Conservation (phyloP, 1,284 basidiomycete species). For the Mycena sp. region DNA sequence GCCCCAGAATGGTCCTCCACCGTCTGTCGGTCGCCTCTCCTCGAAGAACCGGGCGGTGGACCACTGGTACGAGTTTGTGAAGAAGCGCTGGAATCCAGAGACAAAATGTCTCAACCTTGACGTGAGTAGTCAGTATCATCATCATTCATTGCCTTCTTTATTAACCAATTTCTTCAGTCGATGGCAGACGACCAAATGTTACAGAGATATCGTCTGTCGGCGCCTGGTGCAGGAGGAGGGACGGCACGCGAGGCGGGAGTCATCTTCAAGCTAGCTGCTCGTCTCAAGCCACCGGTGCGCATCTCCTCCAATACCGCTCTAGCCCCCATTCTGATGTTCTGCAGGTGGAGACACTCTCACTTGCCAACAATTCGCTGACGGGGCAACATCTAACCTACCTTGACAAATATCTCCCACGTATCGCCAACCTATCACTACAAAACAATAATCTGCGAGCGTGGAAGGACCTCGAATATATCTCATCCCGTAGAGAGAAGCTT, state of each 20-base stretch:
- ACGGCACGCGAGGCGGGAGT: slow-evolving; percentile 76
- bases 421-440: slow-evolving; percentile 86
- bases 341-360: slow-evolving; percentile 81
- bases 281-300: slow-evolving; percentile 77
- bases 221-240: slow-evolving; percentile 73
- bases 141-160: background rate
- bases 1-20: no score
- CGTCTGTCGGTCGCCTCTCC: slow-evolving; percentile 31
- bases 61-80: slow-evolving; percentile 75
- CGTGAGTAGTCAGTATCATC: slow-evolving; percentile 53
- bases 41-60: slow-evolving; percentile 52
- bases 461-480: slow-evolving; percentile 74
- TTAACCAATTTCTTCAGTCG: slow-evolving; percentile 39
- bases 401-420: slow-evolving; percentile 71
- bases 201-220: slow-evolving; percentile 68
- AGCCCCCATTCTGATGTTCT: slow-evolving; percentile 19
- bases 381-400: slow-evolving; percentile 64
- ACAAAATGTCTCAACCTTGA: slow-evolving; percentile 82
- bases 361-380: slow-evolving; percentile 67
- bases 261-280: slow-evolving; percentile 85
- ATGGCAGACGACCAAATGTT: slow-evolving; percentile 80
- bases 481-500: slow-evolving; percentile 67
- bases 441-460: slow-evolving; percentile 74
- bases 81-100: slow-evolving; percentile 74
- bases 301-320: slow-evolving; percentile 30